Evolutionary conservation across 768 basidiomycete genomes (phyloP), one percentile per base, ranked within the genome.

Genomic region (Boletus huronensis): DNA sequence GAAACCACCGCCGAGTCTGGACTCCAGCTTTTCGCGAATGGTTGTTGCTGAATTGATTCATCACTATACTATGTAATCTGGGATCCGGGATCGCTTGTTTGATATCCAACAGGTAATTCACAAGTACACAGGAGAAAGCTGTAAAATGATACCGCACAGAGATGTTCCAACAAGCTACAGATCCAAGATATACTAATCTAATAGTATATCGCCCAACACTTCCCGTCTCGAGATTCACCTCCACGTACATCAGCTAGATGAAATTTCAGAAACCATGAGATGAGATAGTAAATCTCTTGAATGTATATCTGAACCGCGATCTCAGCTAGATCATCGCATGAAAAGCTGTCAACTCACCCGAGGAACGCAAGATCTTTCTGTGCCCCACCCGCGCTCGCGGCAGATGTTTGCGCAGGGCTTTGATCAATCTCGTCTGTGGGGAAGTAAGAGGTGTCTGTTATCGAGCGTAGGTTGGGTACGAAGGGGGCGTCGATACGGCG

Each of bases 401-500:
- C 57, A 25, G 76, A 61, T 11, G 68, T 60, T 56, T 81, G 79
- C 46, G 81, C 79, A 10, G 82, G 74, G 2, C 62, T 86, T 71
- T 93, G 89, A 53, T 95, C 91, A 51, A 95, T 79, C 62, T 96
- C 93, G 56, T 97, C 93, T 2, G 90, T 94, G 1, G 95, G 95
- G 82, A 97, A 97, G 75, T 97, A 97, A n/a, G 93, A 94, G 2
- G 95, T 97, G 61, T 98, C 95, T 34, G 93, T 95, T 65, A 95
- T 89, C 8, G 90, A 94, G 38, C 88, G 83, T 31, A 98, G 78
- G 53, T 93, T 90, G 19, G 97, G 96, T n/a, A 99, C 87, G 71
- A 98, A 98, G 6, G 96, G 97, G 4, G 94, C 83, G 64, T 95
- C 93, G 57, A 99, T 96, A 36, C 82, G 79, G 25, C 93, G 84